These are phyloP conservation scores for Moesziomyces globuligerus DNA, from an alignment of 1,284 basidiomycete species.

Conservation along the genomic window DNA sequence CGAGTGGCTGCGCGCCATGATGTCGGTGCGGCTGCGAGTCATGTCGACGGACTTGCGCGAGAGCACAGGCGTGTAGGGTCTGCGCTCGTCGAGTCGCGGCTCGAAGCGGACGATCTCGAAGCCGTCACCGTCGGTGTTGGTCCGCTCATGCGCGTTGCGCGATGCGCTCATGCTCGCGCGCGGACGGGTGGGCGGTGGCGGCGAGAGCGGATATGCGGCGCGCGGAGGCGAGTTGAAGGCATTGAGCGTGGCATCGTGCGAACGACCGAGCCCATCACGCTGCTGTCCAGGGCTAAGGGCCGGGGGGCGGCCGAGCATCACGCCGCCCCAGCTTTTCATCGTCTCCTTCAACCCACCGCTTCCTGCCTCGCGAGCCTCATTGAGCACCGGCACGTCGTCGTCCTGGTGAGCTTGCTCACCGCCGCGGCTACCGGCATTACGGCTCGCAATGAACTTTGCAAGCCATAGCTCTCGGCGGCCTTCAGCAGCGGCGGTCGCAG, in stretches of 20 bases:
- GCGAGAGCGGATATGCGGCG: conserved; percentile 8
- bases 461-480: conserved; percentile 32
- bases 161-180: conserved; percentile 19
- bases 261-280: conserved; percentile 9
- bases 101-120: conserved; percentile 22
- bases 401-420: neutral
- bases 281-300: too few species aligned
- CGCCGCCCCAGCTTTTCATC: conserved; percentile 14
- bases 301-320: conserved; percentile 17
- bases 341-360: conserved; percentile 4
- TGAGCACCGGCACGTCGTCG: too few species aligned
- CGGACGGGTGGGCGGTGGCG: conserved; percentile 27
- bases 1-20: conserved; percentile 26
- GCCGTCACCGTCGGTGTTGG: conserved; percentile 8
- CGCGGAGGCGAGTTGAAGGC: conserved; percentile 11
- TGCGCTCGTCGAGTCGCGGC: neutral
- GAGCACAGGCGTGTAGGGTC: conserved; percentile 27
- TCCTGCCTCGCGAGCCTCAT: neutral
- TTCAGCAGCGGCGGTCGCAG: conserved; percentile 29
- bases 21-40: conserved; percentile 4
- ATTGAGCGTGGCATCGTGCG: conserved; percentile 10
- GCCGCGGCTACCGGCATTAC: neutral
- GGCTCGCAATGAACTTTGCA: conserved; percentile 24
- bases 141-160: neutral
- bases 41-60: conserved; percentile 21